Evolutionary conservation across 257 asterid species (phyloP), one percentile per base, ranked within the genome.

Genomic region (Scutellaria galericulata): DNA sequence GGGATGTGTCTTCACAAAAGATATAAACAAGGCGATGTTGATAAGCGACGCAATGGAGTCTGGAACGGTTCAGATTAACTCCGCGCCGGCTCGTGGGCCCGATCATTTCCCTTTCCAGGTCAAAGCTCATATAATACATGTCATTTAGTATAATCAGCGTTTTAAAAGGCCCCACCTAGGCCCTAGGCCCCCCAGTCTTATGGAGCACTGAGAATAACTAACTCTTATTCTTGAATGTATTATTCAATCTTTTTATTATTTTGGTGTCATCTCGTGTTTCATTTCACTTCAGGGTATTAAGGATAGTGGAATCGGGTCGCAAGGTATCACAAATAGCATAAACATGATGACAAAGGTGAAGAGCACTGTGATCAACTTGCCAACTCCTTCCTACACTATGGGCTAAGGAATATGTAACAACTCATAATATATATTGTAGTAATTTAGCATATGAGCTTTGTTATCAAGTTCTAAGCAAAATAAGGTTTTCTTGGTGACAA

Each of bases 41-140:
- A 94, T 94, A 18, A 87, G 98, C 46, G 98, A 94, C 41, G 98
- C 99, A 9, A 94, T 94, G 99, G 99, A 94, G 79, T 79, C 90
- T 0, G 97, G 99, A 46, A 91, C 98, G 0, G 92, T 94, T 60
- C 99, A 91, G 86, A 91, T 94, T 69, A 94, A 94, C 86, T 91
- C 99, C 0, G 96, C 99, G 31, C 99, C 99, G 0, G 97, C 99
- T 42, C 96, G 98, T 13, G 99, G 99, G 4, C 99, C 99, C 0
- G 99, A 94, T 48, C 99, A 94, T 85, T 94, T 94, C 9, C 99
- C 99, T 1, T 93, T 91, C 77, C 98, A 93, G 93, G 98, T 90
- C 20, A 70, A 35, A 37, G 9, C 31, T 31, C 37, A 31, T 31
- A 31, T 31, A 24, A 24, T 24, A 24, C 27, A 2, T 24, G 27